Evolutionary conservation across 2,329 filamentous ascomycete genomes (phyloP).

Genomic region (Fusarium chlamydosporum): DNA sequence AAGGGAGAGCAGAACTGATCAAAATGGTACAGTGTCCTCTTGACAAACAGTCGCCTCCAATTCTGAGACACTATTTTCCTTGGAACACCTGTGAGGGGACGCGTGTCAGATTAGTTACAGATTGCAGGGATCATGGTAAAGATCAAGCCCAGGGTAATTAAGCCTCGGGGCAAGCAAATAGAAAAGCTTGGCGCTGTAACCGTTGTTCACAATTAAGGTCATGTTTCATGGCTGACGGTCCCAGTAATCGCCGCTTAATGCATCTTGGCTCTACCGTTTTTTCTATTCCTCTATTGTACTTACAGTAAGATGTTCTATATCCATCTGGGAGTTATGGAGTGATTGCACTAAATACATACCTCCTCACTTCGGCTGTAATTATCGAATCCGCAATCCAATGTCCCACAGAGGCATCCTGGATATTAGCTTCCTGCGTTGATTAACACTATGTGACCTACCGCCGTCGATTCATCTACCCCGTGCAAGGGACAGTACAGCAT

Average conservation of each 20-base stretch:
- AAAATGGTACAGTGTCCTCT: conserved; percentile 26
- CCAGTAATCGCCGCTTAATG: background rate
- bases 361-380: conserved; percentile 16
- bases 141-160: background rate
- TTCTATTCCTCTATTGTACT: background rate
- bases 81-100: conserved; percentile 40
- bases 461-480: background rate
- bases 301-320: background rate
- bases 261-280: background rate
- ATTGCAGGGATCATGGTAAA: conserved; percentile 23
- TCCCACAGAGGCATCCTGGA: conserved; percentile 11
- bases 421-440: conserved; percentile 12
- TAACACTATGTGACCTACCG: background rate
- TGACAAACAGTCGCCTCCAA: conserved; percentile 7
- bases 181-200: conserved; percentile 2
- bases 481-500: conserved; percentile 3
- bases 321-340: background rate
- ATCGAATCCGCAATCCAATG: conserved; percentile 33
- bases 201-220: background rate
- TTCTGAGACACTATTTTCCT: conserved; percentile 28
- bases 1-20: conserved; percentile 15
- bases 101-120: conserved; percentile 48
- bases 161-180: background rate
- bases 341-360: conserved; percentile 3
- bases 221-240: conserved; percentile 3